Conservation (phyloP, 805 yeast species). For the Saccharomycopsis fibuligera region DNA sequence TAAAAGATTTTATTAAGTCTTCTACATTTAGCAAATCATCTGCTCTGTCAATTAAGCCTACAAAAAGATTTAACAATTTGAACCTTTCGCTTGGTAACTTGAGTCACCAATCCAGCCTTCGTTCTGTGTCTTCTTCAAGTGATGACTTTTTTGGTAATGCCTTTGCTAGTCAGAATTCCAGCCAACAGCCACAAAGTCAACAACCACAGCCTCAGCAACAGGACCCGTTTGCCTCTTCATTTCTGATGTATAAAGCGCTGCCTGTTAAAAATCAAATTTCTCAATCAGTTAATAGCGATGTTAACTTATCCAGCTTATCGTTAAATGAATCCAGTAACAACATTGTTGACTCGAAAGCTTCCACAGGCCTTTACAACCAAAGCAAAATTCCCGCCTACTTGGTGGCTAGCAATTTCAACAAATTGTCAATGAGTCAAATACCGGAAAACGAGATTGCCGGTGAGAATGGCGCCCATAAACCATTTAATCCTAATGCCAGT, state of each 20-base stretch:
- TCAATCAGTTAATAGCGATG: neutral
- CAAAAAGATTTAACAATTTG: too few relatives aligned
- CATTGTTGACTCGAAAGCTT: too few relatives aligned
- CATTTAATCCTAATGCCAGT: too few relatives aligned
- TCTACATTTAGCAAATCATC: too few relatives aligned
- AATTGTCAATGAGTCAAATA: neutral
- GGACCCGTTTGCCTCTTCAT: constrained; percentile 7
- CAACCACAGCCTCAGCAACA: neutral
- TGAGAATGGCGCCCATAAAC: neutral
- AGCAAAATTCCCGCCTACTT: constrained; percentile 15
- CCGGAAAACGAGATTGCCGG: neutral
- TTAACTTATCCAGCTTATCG: neutral
- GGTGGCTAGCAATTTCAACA: constrained; percentile 13
- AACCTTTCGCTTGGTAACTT: too few relatives aligned
- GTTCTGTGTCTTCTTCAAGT: too few relatives aligned
- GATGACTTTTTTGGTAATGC: too few relatives aligned
- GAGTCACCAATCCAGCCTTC: too few relatives aligned
- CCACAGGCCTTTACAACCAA: neutral
- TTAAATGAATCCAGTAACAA: neutral
- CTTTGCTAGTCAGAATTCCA: too few relatives aligned
- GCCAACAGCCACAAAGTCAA: too few relatives aligned
- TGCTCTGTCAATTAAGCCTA: too few relatives aligned
- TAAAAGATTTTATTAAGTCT: constrained; percentile 7
- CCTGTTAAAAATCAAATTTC: neutral
- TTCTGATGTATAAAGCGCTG: too few relatives aligned